phyloP scores from a whole-genome alignment of 2,329 filamentous ascomycete species.

The Geosmithia putterillii region DNA sequence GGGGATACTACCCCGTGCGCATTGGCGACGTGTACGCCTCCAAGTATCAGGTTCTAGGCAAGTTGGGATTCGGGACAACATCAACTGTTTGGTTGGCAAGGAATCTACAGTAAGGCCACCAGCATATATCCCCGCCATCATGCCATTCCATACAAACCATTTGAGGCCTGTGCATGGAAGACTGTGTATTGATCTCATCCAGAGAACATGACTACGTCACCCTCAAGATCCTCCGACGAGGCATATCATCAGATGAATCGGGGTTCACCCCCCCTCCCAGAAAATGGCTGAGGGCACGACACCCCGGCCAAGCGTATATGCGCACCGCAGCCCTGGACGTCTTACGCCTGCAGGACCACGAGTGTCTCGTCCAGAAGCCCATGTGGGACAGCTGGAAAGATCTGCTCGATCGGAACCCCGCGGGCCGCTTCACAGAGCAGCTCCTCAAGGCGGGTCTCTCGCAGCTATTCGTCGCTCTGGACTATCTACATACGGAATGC shows the following conservation, averaged over 20 bases:
- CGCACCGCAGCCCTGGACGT: conserved; percentile 15
- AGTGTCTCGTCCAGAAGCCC: conserved; percentile 21
- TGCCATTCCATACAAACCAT: not conserved
- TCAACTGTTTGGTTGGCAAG: conserved; percentile 28
- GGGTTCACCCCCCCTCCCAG: conserved; percentile 9
- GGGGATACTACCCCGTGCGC: conserved; percentile 18
- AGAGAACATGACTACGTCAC: not conserved
- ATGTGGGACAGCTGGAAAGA: conserved; percentile 26
- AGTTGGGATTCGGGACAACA: conserved; percentile 26
- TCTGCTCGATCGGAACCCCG: conserved; percentile 19
- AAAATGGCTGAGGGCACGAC: conserved; percentile 8
- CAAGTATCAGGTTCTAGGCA: conserved; percentile 25
- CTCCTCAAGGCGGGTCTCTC: conserved; percentile 10
- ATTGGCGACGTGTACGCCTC: conserved; percentile 24
- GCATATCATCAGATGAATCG: not conserved
- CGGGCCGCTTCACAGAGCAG: conserved; percentile 17
- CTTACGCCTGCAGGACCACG: conserved; percentile 15
- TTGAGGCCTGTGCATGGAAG: not conserved
- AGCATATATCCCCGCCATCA: not conserved
- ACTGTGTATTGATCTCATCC: no score
- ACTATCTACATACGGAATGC: conserved; percentile 25
- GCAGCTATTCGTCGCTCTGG: conserved; percentile 21
- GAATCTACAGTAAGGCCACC: conserved; percentile 10
- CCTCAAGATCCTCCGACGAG: conserved; percentile 9
- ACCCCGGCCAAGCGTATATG: conserved; percentile 16